Base-by-base conservation (phyloP, 192 early-diverging fungal genomes). In the Backusella australiensis region DNA sequence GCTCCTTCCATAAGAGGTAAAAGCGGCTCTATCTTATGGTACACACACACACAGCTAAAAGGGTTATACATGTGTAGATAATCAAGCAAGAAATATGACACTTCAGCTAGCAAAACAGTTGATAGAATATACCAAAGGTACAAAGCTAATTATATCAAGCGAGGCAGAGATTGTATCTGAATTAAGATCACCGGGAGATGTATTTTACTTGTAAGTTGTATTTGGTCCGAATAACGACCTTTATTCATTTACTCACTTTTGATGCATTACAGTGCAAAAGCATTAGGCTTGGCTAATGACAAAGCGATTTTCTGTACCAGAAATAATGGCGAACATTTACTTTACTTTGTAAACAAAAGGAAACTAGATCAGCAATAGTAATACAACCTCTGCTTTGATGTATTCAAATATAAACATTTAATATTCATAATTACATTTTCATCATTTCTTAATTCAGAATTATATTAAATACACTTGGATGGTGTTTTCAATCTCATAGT, bases 181-280 rank as follows among this genome's bases (percentile, higher is more conserved):
- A 71, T 21, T 71, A 6, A 36, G 70, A 32, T 46, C 15, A 6
- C 70, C 70, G 32, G 39, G 26, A 44, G 70, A 71, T 34, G 19
- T 71, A 71, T 71, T 49, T 49, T 71, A 71, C 23, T 49, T 71
- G 70, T 71, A 71, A 71, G 70, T 49, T 3, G 2, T 32, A 32
- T 32, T 67, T 35, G 17, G 19, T 36, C 7, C n/a, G 19, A 36
- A n/a, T 49, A 7, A 3, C 21, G 12, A 9, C n/a, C 6, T 34
- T 17, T 34, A 1, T 12, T 32, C 35, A 63, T 12, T 32, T 32
- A 29, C 38, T 39, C 38, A 39, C 38, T 39, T 39, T 39, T 39
- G 9, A 12, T 39, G 38, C 7, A 39, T 39, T 38, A 63, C 32
- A 71, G 70, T 71, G 70, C 70, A 1, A 71, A 71, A 34, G 42